A percentile compares a stretch with the other conserved stretches of the same genome.
Conservation (phyloP, 345 rosid species). For the Bruguiera parviflora region DNA sequence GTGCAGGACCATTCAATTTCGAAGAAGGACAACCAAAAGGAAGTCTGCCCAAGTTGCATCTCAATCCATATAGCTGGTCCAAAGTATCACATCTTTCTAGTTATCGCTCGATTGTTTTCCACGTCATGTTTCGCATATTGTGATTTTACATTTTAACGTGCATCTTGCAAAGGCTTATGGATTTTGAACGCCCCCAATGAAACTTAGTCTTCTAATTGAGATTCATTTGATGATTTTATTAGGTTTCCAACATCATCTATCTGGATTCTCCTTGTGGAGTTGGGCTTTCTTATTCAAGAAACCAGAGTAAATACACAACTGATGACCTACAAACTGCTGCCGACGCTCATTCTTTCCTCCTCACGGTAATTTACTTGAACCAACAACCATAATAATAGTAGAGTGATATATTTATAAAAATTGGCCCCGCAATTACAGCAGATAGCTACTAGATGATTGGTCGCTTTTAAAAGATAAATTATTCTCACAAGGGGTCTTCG, state of each 20-base stretch:
- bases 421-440: too few relatives aligned
- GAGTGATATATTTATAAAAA: too few relatives aligned
- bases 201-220: neutral
- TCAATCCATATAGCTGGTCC: conserved; percentile 53
- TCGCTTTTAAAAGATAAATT: too few relatives aligned
- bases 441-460: too few relatives aligned
- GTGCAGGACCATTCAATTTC: conserved; percentile 53
- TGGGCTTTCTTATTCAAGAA: conserved; percentile 45
- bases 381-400: neutral
- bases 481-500: too few relatives aligned
- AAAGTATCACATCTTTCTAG: conserved; percentile 24
- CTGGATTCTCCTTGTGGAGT: conserved; percentile 63
- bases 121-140: neutral
- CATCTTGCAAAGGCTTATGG: too few relatives aligned
- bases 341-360: conserved; percentile 49
- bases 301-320: conserved; percentile 30
- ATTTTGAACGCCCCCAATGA: too few relatives aligned
- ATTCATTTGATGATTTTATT: neutral
- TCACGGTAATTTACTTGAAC: conserved; percentile 32
- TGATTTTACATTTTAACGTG: neutral
- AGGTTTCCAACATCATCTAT: conserved; percentile 58
- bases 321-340: conserved; percentile 45
- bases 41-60: conserved; percentile 37
- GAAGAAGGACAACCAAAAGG: conserved; percentile 26
- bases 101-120: neutral